Conservation (phyloP, 148 eudicot species). For the Rhododendron griersonianum region DNA sequence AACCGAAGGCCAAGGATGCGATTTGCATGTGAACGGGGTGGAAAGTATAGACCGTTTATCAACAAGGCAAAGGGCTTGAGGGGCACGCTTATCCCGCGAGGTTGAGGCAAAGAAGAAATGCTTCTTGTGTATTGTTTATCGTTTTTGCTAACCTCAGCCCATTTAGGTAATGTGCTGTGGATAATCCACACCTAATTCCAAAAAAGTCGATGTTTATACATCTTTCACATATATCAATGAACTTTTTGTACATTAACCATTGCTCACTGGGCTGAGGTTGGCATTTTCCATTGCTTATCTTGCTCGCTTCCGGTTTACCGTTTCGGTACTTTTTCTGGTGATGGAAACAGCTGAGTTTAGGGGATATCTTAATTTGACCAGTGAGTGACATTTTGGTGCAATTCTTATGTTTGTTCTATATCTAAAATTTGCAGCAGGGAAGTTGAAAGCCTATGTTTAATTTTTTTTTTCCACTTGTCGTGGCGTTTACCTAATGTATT, state of each 20-base stretch:
- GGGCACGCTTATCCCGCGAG: no score
- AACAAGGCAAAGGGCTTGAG: no score
- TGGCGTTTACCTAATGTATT: no score
- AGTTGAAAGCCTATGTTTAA: not conserved
- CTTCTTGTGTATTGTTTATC: not conserved
- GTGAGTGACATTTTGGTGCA: not conserved
- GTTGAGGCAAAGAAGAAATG: no score
- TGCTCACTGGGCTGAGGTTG: no score
- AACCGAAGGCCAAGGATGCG: no score
- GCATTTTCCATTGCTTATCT: not conserved
- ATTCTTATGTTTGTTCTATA: no score
- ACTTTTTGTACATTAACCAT: no score
- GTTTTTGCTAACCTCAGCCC: not conserved
- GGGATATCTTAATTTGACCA: not conserved
- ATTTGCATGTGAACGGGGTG: no score
- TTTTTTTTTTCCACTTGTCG: no score
- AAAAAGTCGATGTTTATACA: no score
- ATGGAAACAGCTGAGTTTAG: not conserved
- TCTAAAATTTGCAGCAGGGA: not conserved
- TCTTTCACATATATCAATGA: not conserved
- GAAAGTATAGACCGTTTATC: no score
- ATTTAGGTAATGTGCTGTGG: not conserved
- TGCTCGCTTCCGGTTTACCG: not conserved
- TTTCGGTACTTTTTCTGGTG: not conserved
- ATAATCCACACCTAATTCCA: not conserved